Evolutionary conservation across 1,139 yeast species (phyloP).

Genomic region (Geotrichum reessii): DNA sequence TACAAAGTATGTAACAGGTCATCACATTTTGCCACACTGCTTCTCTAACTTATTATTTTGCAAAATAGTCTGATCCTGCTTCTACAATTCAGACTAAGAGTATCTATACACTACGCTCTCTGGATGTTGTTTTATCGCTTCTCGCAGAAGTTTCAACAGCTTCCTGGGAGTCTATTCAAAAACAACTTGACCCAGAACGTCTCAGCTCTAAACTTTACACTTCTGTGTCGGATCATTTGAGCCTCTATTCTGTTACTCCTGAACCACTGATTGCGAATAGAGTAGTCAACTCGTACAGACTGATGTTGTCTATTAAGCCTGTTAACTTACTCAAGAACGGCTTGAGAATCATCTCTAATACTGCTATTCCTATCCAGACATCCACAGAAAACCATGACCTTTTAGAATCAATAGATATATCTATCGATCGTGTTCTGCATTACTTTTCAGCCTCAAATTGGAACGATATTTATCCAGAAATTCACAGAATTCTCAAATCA

Average conservation of each 20-base stretch:
- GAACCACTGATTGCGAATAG: slow-evolving; percentile 7
- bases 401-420: slow-evolving; percentile 43
- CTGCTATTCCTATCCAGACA: not conserved
- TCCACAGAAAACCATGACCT: slow-evolving; percentile 17
- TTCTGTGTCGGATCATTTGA: slow-evolving; percentile 12
- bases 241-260: slow-evolving; percentile 15
- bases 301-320: slow-evolving; percentile 18
- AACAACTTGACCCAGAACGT: slow-evolving; percentile 5
- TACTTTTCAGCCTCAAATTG: slow-evolving; percentile 57
- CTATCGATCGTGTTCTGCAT: slow-evolving; percentile 44
- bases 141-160: slow-evolving; percentile 17
- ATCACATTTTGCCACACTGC: not conserved
- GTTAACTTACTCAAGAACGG: slow-evolving; percentile 13
- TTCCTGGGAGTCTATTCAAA: slow-evolving; percentile 16
- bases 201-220: slow-evolving; percentile 1
- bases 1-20: slow-evolving; percentile 15
- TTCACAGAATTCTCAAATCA: slow-evolving; percentile 15
- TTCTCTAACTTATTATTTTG: not conserved
- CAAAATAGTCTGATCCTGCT: slow-evolving; percentile 18
- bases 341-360: slow-evolving; percentile 12
- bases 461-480: slow-evolving; percentile 31
- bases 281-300: slow-evolving; percentile 21
- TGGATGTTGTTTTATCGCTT: slow-evolving; percentile 10
- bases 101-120: slow-evolving; percentile 12
- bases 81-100: slow-evolving; percentile 10